A percentile compares a stretch with the other conserved stretches of the same genome.
Conservation (phyloP, 495 filamentous ascomycete genomes). For the Trichocladium uniseriatum region DNA sequence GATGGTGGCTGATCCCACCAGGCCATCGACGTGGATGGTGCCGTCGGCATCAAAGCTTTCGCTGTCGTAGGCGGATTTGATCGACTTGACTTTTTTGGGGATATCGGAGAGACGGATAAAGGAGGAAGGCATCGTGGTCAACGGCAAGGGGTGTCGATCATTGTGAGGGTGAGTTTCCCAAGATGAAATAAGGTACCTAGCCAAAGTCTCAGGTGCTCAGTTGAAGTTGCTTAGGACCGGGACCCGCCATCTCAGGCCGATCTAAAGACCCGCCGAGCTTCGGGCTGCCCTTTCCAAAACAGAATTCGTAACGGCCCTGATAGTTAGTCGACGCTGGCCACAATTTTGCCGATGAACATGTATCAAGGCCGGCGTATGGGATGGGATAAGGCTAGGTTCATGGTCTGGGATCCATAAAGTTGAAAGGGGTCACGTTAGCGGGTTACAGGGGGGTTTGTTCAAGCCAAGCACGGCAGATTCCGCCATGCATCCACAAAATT, state of each 20-base stretch:
- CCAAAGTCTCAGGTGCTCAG: no score
- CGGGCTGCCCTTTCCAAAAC: not conserved
- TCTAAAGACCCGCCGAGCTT: not conserved
- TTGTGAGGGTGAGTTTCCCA: not conserved
- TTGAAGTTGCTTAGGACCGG: no score
- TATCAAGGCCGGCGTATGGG: no score
- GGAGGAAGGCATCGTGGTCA: conserved; percentile 31
- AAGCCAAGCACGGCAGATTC: not conserved
- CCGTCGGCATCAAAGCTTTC: conserved; percentile 79
- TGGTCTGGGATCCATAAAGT: no score
- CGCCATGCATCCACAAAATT: not conserved
- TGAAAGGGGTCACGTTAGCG: not conserved
- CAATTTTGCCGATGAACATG: no score
- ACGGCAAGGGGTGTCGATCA: not conserved
- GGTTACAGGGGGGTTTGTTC: not conserved
- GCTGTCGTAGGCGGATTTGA: conserved; percentile 69
- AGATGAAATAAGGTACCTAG: no score
- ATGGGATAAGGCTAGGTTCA: no score
- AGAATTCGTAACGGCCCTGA: not conserved
- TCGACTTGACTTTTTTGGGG: conserved; percentile 39
- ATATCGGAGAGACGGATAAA: conserved; percentile 33
- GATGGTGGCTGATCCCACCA: conserved; percentile 58
- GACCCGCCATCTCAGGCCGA: no score
- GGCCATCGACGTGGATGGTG: conserved; percentile 69
- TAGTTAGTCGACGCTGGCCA: no score